Conservation (phyloP, 1,284 basidiomycete genomes). For the Trametes versicolor region DNA sequence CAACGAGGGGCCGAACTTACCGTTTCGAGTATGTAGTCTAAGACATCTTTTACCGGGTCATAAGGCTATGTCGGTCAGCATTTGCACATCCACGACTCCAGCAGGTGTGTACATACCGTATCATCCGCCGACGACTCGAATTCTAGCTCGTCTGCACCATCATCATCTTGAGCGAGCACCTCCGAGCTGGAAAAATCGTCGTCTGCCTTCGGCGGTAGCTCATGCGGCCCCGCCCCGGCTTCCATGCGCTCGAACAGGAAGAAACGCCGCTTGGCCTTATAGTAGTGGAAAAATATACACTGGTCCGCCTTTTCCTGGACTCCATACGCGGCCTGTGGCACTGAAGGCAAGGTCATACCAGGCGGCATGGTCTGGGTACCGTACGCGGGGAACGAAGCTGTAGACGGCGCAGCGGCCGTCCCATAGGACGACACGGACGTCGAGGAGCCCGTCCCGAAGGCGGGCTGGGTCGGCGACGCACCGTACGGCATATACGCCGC, state of each 20-base stretch:
- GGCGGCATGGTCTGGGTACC: background rate
- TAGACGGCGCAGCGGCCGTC: background rate
- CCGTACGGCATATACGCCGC: background rate
- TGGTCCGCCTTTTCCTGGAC: conserved; percentile 25
- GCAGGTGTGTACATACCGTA: background rate
- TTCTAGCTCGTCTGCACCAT: background rate
- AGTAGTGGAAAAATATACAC: conserved; percentile 38
- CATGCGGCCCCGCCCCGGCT: conserved; percentile 33
- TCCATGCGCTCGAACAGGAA: conserved; percentile 19
- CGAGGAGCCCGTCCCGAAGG: background rate
- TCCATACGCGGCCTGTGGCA: background rate
- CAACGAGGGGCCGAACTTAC: too few species aligned
- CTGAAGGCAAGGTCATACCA: background rate
- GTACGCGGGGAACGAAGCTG: background rate
- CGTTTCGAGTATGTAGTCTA: conserved; percentile 35
- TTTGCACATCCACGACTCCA: background rate
- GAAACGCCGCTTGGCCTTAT: conserved; percentile 33
- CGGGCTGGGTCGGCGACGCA: background rate
- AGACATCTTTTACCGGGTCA: conserved; percentile 25
- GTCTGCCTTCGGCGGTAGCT: conserved; percentile 12
- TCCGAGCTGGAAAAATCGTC: background rate
- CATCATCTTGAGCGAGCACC: conserved; percentile 8
- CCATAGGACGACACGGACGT: background rate
- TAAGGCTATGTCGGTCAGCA: conserved; percentile 9
- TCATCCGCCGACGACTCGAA: conserved; percentile 8